A percentile compares a stretch with the other conserved stretches of the same genome.
Conservation (phyloP, 345 rosid genomes). For the Citropsis articulata region DNA sequence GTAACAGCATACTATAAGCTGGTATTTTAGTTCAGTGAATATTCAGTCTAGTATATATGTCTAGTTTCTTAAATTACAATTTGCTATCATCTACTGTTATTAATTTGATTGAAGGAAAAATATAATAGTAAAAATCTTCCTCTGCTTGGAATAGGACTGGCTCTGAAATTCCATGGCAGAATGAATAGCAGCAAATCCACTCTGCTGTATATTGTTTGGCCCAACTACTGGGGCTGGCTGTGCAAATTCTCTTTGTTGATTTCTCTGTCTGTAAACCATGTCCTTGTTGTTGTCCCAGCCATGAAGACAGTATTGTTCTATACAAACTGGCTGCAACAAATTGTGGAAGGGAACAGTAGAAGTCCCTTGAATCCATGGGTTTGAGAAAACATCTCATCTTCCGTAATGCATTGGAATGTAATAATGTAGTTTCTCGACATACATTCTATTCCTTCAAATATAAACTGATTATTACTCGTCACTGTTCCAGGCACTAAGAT, state of each 20-base stretch:
- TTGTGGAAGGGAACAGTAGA: not conserved
- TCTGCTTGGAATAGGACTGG: conserved; percentile 1
- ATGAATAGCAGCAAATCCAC: not conserved
- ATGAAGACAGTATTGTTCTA: not conserved
- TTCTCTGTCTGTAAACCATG: not conserved
- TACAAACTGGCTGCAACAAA: not conserved
- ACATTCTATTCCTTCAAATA: not conserved
- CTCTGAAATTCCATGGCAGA: not conserved
- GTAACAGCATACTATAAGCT: not conserved
- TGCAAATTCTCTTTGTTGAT: not conserved
- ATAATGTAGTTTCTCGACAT: not conserved
- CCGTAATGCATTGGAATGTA: not conserved
- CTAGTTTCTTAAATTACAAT: not conserved
- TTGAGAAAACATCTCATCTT: not conserved
- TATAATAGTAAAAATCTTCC: not conserved
- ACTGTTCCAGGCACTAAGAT: not conserved
- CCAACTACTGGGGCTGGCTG: not conserved
- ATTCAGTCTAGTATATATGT: not conserved
- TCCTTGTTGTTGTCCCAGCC: not conserved
- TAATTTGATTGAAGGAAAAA: not conserved
- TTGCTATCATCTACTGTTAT: not conserved
- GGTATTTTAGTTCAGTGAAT: not conserved
- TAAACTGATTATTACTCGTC: not conserved
- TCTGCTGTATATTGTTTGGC: not conserved
- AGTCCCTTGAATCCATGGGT: not conserved